A percentile compares a stretch with the other conserved stretches of the same genome.
phyloP scores from a whole-genome alignment of 176 grass and related monocot genomes.

The Oryza meridionalis region DNA sequence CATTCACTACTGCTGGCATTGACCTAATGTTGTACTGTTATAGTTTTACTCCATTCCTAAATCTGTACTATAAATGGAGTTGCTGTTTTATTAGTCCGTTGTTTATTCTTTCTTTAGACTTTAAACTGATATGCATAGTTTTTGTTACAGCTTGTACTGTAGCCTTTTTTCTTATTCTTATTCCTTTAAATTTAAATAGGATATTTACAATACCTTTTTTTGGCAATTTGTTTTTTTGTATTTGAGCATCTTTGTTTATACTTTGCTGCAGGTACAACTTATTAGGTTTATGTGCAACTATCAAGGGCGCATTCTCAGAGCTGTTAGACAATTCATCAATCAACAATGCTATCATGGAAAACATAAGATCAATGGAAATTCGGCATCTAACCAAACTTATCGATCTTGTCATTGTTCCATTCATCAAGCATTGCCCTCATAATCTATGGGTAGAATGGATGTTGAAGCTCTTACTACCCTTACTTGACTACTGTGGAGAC shows the following conservation, averaged over 20 bases:
- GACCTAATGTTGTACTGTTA: too few species aligned
- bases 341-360: slow-evolving; percentile 44
- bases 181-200: too few species aligned
- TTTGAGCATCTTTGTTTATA: slow-evolving; percentile 6
- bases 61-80: too few species aligned
- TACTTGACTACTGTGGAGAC: slow-evolving; percentile 58
- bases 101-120: too few species aligned
- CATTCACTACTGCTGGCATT: too few species aligned
- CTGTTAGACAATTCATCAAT: slow-evolving; percentile 49
- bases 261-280: slow-evolving; percentile 59
- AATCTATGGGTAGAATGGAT: slow-evolving; percentile 55
- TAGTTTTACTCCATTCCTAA: too few species aligned
- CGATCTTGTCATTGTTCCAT: slow-evolving; percentile 49
- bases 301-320: slow-evolving; percentile 47
- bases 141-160: too few species aligned
- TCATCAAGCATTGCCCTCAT: slow-evolving; percentile 50
- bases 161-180: too few species aligned
- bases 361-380: slow-evolving; percentile 61
- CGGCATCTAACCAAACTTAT: slow-evolving; percentile 61
- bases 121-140: too few species aligned
- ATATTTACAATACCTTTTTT: too few species aligned
- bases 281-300: slow-evolving; percentile 55
- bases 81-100: too few species aligned
- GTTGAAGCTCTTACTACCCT: slow-evolving; percentile 52
- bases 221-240: too few species aligned